These are phyloP conservation scores for Colletotrichum musae DNA, from an alignment of 2,329 filamentous ascomycete genomes.

Conservation along the genomic window DNA sequence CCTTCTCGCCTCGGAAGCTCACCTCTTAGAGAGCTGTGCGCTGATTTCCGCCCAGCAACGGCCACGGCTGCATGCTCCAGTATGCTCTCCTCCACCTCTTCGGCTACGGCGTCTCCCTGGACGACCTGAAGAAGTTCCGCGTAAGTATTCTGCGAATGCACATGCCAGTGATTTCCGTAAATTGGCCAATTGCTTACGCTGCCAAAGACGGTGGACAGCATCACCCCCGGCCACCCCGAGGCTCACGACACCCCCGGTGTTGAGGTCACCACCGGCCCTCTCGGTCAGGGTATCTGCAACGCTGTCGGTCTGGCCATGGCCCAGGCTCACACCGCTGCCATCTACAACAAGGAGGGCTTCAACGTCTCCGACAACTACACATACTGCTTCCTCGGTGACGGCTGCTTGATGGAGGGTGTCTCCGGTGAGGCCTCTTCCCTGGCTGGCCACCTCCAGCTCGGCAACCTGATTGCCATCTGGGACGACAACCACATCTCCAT, in stretches of 20 bases:
- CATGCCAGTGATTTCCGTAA: not conserved
- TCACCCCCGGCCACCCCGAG: conserved; percentile 96
- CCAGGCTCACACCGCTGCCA: conserved; percentile 89
- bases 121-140: conserved; percentile 97
- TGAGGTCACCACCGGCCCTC: conserved; percentile 97
- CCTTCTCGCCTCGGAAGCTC: not conserved
- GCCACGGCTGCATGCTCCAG: conserved; percentile 99
- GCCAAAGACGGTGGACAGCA: conserved; percentile 71
- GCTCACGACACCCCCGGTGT: conserved; percentile 95
- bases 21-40: not conserved
- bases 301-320: conserved; percentile 98
- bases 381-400: conserved; percentile 96
- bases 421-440: conserved; percentile 92
- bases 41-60: conserved; percentile 75
- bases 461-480: conserved; percentile 96
- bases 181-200: not conserved
- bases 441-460: conserved; percentile 96
- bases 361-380: conserved; percentile 97
- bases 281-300: conserved; percentile 97
- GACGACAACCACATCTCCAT: conserved; percentile 98
- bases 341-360: conserved; percentile 97
- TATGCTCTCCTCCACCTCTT: conserved; percentile 98
- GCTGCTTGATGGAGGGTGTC: conserved; percentile 98
- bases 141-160: conserved; percentile 69
- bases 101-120: conserved; percentile 87